Base-by-base conservation (phyloP, 2,329 filamentous ascomycete species). In the Alternaria sp. region DNA sequence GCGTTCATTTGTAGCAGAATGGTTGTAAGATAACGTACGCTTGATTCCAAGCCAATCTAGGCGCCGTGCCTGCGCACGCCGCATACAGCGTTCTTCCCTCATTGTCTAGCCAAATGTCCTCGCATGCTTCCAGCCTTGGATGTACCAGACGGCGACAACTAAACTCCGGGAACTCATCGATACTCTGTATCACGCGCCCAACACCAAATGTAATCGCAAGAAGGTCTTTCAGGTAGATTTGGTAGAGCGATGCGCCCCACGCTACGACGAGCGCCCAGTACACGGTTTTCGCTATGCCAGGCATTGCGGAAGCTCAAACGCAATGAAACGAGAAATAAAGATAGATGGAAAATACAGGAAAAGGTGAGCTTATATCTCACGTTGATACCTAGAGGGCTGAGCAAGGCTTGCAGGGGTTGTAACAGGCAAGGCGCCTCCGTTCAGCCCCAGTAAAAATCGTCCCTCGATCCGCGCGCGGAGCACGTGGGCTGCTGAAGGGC, bases 101-200 rank as follows among this genome's bases (percentile, higher is more conserved):
- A 52, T 73, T 60, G 47, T 77, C 74, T 7, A 77, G 65, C 74
- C 75, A 77, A 4, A 77, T 45, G 44, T 77, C 74, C 58, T 77
- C 75, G 47, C 74, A 77, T 6, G 66, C 74, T 46, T 76, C 69
- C 15, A 77, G 55, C 4, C 65, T 64, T 10, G 73, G 66, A 59
- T 77, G 68, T 25, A 65, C 57, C 6, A 77, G 44, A 15, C 71
- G 68, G 11, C 69, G 63, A 50, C 74, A 77, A 4, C 61, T 54
- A 46, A 68, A 77, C 19, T 52, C 49, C 8, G 74, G 72, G 40
- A 76, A 77, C 15, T 77, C 73, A 8, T 75, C 72, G 19, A 76
- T 70, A 15, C 54, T 59, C 47, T 77, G 73, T 6, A 74, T 69
- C 13, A 69, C 61, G 25, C 75, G 72, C 6, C 74, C 70, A 21